A percentile compares a stretch with the other conserved stretches of the same genome.
Conservation (phyloP, 129 eudicot genomes). For the Smallanthus sonchifolius region DNA sequence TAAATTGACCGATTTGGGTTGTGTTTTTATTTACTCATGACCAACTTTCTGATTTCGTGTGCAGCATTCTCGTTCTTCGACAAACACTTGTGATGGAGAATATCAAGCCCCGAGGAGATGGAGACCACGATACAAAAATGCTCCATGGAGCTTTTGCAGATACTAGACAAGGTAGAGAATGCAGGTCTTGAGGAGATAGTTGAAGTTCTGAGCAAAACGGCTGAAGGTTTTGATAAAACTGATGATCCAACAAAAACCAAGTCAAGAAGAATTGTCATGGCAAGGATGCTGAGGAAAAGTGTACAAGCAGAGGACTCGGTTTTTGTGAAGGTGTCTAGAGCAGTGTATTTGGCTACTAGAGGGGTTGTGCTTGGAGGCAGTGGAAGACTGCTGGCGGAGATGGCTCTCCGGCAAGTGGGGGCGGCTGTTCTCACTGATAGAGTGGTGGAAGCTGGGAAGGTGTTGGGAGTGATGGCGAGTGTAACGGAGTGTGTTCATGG, state of each 20-base stretch:
- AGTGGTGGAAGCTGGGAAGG: slow-evolving; percentile 53
- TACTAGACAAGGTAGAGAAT: slow-evolving; percentile 47
- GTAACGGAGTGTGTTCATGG: slow-evolving; percentile 75
- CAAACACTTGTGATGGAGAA: slow-evolving; percentile 68
- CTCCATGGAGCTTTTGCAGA: slow-evolving; percentile 38
- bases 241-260: slow-evolving; percentile 30
- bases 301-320: slow-evolving; percentile 74
- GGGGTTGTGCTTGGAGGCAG: slow-evolving; percentile 71
- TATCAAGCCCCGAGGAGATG: slow-evolving; percentile 51
- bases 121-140: slow-evolving; percentile 45
- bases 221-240: slow-evolving; percentile 33
- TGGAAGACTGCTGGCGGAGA: slow-evolving; percentile 59
- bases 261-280: slow-evolving; percentile 52
- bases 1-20: not conserved
- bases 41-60: not conserved
- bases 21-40: not conserved
- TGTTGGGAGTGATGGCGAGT: slow-evolving; percentile 59
- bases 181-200: slow-evolving; percentile 69
- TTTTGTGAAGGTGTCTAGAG: slow-evolving; percentile 58
- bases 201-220: slow-evolving; percentile 32
- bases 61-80: slow-evolving; percentile 78
- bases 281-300: slow-evolving; percentile 67
- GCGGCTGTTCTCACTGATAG: slow-evolving; percentile 48
- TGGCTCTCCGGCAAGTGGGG: slow-evolving; percentile 71
- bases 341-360: slow-evolving; percentile 66